Evolutionary conservation across 495 filamentous ascomycete genomes (phyloP), one percentile per base, ranked within the genome.

Genomic region (Entonaema liquescens): DNA sequence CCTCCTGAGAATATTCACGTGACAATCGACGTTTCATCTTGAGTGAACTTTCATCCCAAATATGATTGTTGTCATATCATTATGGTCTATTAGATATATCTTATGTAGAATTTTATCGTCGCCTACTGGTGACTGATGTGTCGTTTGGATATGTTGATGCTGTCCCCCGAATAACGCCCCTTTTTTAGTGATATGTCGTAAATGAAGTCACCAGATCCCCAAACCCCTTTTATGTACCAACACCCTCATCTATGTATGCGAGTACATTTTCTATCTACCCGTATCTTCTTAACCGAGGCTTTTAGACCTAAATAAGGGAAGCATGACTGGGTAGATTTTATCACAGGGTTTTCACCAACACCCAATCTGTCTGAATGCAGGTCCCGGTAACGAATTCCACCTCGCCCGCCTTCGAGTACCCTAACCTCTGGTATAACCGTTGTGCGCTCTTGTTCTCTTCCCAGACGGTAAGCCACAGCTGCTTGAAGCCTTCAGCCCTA

Each of bases 391-490:
- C 57, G 61, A 83, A 83, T 13, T 76, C 76, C 61, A 75, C 71
- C 17, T 58, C 31, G 35, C 80, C 81, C 8, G 72, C 68, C 47
- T 73, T 75, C 49, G 29, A 44, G 52, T 75, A 83, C 1, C 80
- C 81, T 17, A 77, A 38, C 55, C 63, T 74, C 56, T 64, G 36
- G 67, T 83, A 83, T 12, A 81, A 72, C 38, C 65, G 71, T 59
- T 77, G 70, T 1, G 80, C 77, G 11, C 31, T 71, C 25, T 50
- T 6, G 67, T 82, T 78, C 1, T 83, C 57, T 63, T 83, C 80
- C 79, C 79, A 83, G 15, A 83, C 81, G 1, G 80, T 79, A 17
- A 83, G 65, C 81, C 81, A 83, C 11, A 83, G 35, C 15, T 65
- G 59, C 62, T 74, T 40, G 57, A 76, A 80, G 9, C 77, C 80